phyloP scores from a whole-genome alignment of 768 basidiomycete genomes.

The Boletus bicolor region DNA sequence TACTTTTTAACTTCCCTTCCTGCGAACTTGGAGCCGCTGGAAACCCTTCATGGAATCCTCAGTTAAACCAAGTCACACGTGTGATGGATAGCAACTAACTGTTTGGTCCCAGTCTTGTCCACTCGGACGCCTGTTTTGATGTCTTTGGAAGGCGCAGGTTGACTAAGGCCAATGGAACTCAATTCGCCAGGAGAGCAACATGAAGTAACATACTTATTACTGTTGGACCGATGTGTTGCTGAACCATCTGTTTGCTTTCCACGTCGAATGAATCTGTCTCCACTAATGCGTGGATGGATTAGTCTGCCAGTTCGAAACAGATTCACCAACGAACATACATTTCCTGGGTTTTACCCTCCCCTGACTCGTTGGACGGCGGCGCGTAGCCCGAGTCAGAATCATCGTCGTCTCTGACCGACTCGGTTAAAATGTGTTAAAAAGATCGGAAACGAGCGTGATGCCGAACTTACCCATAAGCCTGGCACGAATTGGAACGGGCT shows the following conservation, averaged over 20 bases:
- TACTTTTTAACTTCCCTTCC: neutral
- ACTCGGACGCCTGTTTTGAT: neutral
- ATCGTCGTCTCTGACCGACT: neutral
- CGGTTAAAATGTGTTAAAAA: neutral
- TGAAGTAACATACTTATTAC: slow-evolving; percentile 1
- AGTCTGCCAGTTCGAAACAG: neutral
- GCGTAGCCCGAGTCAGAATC: neutral
- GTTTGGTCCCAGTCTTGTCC: neutral
- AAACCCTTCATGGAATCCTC: neutral
- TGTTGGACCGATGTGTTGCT: no score
- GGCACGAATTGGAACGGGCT: neutral
- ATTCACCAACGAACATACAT: neutral
- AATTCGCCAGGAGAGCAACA: neutral
- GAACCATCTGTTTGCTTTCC: neutral
- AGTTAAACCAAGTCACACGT: neutral
- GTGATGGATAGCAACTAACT: slow-evolving; percentile 7
- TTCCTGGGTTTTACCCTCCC: neutral
- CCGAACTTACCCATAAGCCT: neutral
- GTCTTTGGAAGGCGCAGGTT: neutral
- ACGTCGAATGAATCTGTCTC: slow-evolving; percentile 3
- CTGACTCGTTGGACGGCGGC: neutral
- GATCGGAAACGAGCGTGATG: neutral
- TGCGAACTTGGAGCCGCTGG: neutral
- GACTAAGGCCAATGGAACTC: neutral
- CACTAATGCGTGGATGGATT: neutral